These are phyloP conservation scores for Tuber umbilicatum DNA, from an alignment of 495 filamentous ascomycete genomes.

Conservation along the genomic window DNA sequence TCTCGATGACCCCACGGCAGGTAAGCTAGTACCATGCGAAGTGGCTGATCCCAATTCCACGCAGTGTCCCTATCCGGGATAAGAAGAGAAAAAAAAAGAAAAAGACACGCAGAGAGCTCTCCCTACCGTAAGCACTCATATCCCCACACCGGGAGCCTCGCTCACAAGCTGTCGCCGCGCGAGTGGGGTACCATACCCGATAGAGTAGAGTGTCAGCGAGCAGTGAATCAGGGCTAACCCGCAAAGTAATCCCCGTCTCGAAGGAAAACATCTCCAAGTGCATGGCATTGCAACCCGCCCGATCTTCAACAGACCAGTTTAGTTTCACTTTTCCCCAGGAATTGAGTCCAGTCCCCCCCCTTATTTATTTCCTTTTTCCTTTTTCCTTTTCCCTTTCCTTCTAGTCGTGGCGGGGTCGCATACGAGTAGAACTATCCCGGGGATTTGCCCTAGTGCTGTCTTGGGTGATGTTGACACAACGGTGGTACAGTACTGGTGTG, in stretches of 20 bases:
- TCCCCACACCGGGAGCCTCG: too few species aligned
- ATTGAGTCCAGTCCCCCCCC: neutral
- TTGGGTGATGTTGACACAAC: too few species aligned
- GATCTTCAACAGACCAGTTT: neutral
- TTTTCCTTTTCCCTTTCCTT: neutral
- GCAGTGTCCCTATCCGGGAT: neutral
- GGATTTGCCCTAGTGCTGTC: neutral
- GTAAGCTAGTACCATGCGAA: neutral
- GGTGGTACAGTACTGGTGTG: neutral
- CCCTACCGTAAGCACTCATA: neutral
- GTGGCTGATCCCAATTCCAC: neutral
- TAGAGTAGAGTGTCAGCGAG: too few species aligned
- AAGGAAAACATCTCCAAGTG: too few species aligned
- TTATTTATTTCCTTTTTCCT: neutral
- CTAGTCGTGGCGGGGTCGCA: neutral
- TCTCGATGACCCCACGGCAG: neutral
- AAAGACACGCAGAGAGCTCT: neutral
- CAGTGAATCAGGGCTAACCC: too few species aligned
- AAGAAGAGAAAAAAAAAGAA: neutral
- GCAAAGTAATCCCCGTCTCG: too few species aligned
- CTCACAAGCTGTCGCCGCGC: neutral
- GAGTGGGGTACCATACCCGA: too few species aligned
- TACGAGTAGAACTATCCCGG: neutral
- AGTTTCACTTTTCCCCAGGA: neutral
- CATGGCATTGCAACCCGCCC: neutral